phyloP scores from a whole-genome alignment of 192 early-diverging fungal species.

The Pilaira anomala region DNA sequence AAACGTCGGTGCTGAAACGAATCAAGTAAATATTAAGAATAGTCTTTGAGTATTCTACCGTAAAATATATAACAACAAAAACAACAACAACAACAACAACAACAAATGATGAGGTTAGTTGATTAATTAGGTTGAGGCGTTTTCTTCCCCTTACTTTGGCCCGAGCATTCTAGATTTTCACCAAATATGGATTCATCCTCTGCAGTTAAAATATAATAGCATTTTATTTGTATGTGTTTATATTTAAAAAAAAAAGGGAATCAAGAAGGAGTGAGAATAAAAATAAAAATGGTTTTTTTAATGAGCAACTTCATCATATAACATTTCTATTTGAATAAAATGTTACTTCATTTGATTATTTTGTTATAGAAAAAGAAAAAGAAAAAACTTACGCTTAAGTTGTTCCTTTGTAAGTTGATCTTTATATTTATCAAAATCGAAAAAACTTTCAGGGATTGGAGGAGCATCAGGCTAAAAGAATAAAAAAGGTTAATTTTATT shows the following conservation, averaged over 20 bases:
- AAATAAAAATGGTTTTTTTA: background rate
- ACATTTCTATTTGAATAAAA: conserved; percentile 4
- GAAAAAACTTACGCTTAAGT: conserved; percentile 56
- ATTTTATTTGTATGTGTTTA: background rate
- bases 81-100: no score
- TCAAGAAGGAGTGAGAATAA: background rate
- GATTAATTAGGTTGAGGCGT: no score
- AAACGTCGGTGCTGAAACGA: no score
- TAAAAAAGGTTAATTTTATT: background rate
- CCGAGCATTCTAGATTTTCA: no score
- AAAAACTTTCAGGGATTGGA: conserved; percentile 73
- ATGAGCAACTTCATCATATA: conserved; percentile 17
- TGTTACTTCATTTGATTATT: background rate
- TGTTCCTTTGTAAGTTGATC: conserved; percentile 79
- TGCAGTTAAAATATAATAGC: no score
- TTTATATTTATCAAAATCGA: conserved; percentile 85
- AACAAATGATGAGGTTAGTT: no score
- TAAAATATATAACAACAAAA: no score
- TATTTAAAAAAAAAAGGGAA: conserved; percentile 4
- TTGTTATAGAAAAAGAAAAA: background rate
- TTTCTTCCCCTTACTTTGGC: no score
- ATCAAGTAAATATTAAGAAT: no score
- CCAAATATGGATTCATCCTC: no score
- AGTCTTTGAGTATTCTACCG: no score
- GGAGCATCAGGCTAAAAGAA: conserved; percentile 59